A percentile compares a stretch with the other conserved stretches of the same genome.
These are phyloP conservation scores for Blechomonas ayalai DNA, from an alignment of 208 protist species.

Conservation along the genomic window DNA sequence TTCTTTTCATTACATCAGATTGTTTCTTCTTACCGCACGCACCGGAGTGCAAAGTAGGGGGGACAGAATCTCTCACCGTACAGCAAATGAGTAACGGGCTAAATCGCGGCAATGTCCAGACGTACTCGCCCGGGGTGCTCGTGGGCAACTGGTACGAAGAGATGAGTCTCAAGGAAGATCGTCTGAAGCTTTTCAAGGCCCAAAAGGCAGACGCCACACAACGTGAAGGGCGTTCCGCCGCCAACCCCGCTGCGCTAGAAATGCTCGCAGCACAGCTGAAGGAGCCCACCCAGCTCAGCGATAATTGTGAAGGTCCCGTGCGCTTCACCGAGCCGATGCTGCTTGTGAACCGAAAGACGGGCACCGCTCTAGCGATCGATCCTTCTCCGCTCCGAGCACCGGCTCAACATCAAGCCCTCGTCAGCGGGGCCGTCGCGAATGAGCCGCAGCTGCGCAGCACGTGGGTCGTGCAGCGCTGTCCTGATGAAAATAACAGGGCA, in stretches of 20 bases:
- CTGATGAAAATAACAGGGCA: slow-evolving; percentile 63
- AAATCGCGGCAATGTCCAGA: slow-evolving; percentile 19
- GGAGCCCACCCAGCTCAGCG: slow-evolving; percentile 20
- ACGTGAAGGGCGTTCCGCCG: neutral
- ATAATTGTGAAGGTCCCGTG: slow-evolving; percentile 19
- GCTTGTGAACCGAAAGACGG: slow-evolving; percentile 36
- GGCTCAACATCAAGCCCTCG: slow-evolving; percentile 14
- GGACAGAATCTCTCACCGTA: too few relatives aligned
- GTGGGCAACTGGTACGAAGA: slow-evolving; percentile 89
- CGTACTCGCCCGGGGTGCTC: slow-evolving; percentile 79
- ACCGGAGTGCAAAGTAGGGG: too few relatives aligned
- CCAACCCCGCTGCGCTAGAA: slow-evolving; percentile 6
- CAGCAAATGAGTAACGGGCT: slow-evolving; percentile 17
- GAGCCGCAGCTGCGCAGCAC: slow-evolving; percentile 49
- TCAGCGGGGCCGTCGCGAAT: slow-evolving; percentile 7
- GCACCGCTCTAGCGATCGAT: slow-evolving; percentile 51
- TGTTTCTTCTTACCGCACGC: too few relatives aligned
- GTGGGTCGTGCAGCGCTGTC: slow-evolving; percentile 58
- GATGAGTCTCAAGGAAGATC: slow-evolving; percentile 57
- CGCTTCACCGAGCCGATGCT: slow-evolving; percentile 47
- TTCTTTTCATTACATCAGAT: too few relatives aligned
- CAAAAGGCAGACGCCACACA: slow-evolving; percentile 7
- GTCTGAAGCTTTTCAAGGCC: slow-evolving; percentile 50
- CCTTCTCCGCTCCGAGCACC: slow-evolving; percentile 2
- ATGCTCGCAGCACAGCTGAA: slow-evolving; percentile 13